Conservation (phyloP, 805 yeast genomes). For the Priceomyces medius region DNA sequence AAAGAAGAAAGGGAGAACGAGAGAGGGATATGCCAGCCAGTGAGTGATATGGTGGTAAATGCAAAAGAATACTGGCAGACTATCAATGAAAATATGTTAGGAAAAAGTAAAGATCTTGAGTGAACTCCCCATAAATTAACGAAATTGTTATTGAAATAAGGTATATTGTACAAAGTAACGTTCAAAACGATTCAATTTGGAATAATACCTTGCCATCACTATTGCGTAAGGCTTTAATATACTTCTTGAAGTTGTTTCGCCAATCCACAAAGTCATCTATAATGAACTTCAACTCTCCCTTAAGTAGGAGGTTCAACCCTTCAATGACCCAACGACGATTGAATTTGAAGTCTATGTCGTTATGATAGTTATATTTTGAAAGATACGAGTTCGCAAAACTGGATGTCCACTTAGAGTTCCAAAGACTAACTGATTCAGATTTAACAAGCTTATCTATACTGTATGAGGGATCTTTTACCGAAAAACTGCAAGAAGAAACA, state of each 20-base stretch:
- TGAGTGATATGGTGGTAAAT: no score
- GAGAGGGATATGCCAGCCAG: no score
- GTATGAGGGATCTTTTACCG: slow-evolving; percentile 31
- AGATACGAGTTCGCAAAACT: slow-evolving; percentile 27
- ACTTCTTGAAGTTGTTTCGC: slow-evolving; percentile 34
- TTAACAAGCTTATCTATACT: slow-evolving; percentile 27
- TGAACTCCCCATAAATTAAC: no score
- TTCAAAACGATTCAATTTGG: slow-evolving; percentile 36
- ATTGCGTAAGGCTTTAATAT: slow-evolving; percentile 22
- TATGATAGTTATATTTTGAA: slow-evolving; percentile 34
- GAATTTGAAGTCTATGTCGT: slow-evolving; percentile 27
- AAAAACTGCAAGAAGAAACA: slow-evolving; percentile 37
- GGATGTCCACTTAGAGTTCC: slow-evolving; percentile 36
- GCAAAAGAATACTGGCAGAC: no score
- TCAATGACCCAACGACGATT: slow-evolving; percentile 34
- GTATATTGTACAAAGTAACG: neutral
- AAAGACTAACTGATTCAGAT: slow-evolving; percentile 21
- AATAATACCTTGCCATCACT: slow-evolving; percentile 36
- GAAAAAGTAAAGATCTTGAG: no score
- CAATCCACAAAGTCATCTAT: slow-evolving; percentile 36
- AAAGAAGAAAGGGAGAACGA: no score
- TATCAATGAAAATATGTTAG: no score
- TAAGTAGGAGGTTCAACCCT: slow-evolving; percentile 26
- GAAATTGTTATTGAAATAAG: no score
- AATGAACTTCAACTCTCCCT: slow-evolving; percentile 28